Evolutionary conservation across 305 asterid species (phyloP), one percentile per base, ranked within the genome.

Genomic region (Coffea humblotiana): DNA sequence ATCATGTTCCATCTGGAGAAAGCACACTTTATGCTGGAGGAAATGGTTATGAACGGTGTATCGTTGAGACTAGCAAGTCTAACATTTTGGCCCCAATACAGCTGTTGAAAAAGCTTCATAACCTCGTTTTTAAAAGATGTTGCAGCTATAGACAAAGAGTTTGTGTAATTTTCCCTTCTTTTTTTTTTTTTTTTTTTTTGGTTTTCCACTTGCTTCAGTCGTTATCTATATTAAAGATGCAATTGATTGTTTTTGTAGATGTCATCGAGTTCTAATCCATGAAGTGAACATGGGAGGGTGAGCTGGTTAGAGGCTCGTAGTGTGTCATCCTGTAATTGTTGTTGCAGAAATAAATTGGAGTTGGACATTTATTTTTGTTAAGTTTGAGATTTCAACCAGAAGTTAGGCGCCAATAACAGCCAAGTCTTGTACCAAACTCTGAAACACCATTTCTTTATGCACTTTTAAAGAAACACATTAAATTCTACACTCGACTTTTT

Each of bases 11-110:
- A 95, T 85, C 87, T 94, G 86, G 98, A 94, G 91, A 95, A 95
- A 86, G 97, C 99, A 27, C 99, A 95, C 85, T 94, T 95, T 89
- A 95, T 95, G 99, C 90, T 95, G 83, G 99, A 94, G 90, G 99
- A 96, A 85, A 96, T 94, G 99, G 98, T 96, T 32, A 96, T 94
- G 99, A 96, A 94, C 65, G 99, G 70, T 94, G 99, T 80, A 82
- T 94, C 32, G 89, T 96, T 19, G 99, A 96, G 90, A 96, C 98
- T 13, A 96, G 99, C 94, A 94, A 96, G 88, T 68, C 97, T 79
- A 96, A 91, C 85, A 96, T 96, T 82, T 88, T 94, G 84, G 76
- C 94, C 60, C 97, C 97, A 0, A 91, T 94, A 79, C 98, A 94
- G 86, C 91, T 96, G 71, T 84, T 94, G 97, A 96, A 75, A 96